Conservation (phyloP, 2,329 filamentous ascomycete species). For the Neurospora sp. region DNA sequence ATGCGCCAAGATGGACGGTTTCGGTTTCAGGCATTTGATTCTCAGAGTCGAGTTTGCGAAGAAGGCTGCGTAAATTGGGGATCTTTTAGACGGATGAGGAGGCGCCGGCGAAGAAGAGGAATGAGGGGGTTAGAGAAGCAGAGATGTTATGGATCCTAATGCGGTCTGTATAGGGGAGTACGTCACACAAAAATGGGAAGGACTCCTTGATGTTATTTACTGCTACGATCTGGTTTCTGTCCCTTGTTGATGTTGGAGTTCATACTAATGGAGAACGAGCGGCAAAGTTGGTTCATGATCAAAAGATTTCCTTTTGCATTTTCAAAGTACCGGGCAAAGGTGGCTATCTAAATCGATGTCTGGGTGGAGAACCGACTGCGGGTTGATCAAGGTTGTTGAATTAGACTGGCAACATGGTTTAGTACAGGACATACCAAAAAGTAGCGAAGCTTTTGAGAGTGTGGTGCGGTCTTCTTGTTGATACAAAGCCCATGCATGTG, state of each 20-base stretch:
- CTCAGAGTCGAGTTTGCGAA: conserved; percentile 83
- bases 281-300: not conserved
- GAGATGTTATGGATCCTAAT: not conserved
- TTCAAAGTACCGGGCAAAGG: not conserved
- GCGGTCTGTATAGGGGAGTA: not conserved
- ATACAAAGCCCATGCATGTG: not conserved
- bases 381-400: not conserved
- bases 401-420: not conserved
- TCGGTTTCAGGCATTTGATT: conserved; percentile 80
- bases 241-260: not conserved
- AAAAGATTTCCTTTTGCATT: not conserved
- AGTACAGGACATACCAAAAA: not conserved
- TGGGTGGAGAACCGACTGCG: not conserved
- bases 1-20: conserved; percentile 97
- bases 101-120: not conserved
- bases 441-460: not conserved
- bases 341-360: not conserved
- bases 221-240: not conserved
- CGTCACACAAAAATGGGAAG: not conserved
- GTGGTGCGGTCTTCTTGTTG: not conserved
- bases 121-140: not conserved
- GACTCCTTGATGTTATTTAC: not conserved
- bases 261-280: not conserved
- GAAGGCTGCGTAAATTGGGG: conserved; percentile 40
- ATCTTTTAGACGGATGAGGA: not conserved